Evolutionary conservation across 345 rosid species (phyloP), one percentile per base, ranked within the genome.

Genomic region (Bruguiera sexangula): DNA sequence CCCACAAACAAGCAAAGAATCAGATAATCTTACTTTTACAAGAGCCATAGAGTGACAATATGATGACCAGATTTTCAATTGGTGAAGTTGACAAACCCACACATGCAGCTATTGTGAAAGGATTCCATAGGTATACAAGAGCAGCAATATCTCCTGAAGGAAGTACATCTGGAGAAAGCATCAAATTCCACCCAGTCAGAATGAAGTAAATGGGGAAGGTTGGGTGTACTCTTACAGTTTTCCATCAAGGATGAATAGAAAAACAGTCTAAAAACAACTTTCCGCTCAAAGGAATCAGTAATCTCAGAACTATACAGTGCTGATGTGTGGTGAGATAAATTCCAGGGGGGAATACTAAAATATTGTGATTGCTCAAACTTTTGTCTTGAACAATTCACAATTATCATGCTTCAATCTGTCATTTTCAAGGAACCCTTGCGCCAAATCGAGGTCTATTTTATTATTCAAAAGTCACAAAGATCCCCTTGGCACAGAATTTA

Each of bases 41-140:
- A 31, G 97, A 96, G 77, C 96, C 97, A 76, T 80, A 86, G 54
- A 89, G 84, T 15, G 96, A 75, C 72, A 87, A 54, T 70, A 92
- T 82, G 62, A 88, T 71, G 57, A 80, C 84, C 77, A 95, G 51
- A 79, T 90, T 91, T 75, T 95, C 99, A 53, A 92, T 60, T 15
- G 93, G 88, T 5, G 99, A 92, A 36, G 99, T 89, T 16, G 97
- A 90, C 76, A 87, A 84, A 58, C 99, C 96, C 78, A 95, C 89
- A 43, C 89, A 91, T 24, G 93, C 84, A 59, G 78, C 84, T 65
- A 95, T 83, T 2, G 97, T 87, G 82, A 95, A 95, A 74, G 99
- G 97, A 84, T 90, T 92, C 92, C 96, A 88, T 54, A 95, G 60
- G 80, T 95, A 92, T 24, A 88, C 85, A 69, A 90, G 85, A 61